phyloP scores from a whole-genome alignment of 371 early-diverging fungal species.

The Actinomortierella ambigua region DNA sequence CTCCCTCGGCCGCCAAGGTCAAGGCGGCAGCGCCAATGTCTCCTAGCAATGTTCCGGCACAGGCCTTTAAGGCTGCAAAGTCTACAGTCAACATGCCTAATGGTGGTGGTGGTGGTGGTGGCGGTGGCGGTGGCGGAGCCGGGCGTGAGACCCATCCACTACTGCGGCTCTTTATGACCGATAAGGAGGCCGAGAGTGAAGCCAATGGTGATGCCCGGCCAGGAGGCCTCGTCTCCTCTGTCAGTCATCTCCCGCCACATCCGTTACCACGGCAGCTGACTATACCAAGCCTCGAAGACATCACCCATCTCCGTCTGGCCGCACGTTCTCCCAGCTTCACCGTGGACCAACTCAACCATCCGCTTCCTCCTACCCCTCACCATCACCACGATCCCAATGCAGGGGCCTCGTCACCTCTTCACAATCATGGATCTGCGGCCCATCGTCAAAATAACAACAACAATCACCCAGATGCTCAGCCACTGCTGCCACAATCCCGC shows the following conservation, averaged over 20 bases:
- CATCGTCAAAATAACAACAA: too few species aligned
- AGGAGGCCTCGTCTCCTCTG: too few species aligned
- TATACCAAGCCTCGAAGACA: constrained; percentile 37
- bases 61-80: constrained; percentile 3
- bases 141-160: constrained; percentile 36
- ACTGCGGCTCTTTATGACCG: constrained; percentile 31
- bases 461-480: not conserved
- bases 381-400: constrained; percentile 3
- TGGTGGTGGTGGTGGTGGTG: too few species aligned
- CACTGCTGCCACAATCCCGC: constrained; percentile 13
- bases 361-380: constrained; percentile 11
- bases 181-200: constrained; percentile 4
- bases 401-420: not conserved
- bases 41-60: constrained; percentile 3
- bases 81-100: constrained; percentile 15
- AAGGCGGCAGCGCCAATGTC: constrained; percentile 14
- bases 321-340: constrained; percentile 32
- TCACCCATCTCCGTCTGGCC: constrained; percentile 35
- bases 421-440: not conserved
- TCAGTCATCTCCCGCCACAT: too few species aligned
- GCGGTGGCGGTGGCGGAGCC: constrained; percentile 17
- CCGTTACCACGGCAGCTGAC: constrained; percentile 10
- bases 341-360: not conserved
- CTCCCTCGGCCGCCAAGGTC: constrained; percentile 17
- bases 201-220: too few species aligned